phyloP scores from a whole-genome alignment of 2,329 filamentous ascomycete genomes.

The Botrytis pseudocinerea region DNA sequence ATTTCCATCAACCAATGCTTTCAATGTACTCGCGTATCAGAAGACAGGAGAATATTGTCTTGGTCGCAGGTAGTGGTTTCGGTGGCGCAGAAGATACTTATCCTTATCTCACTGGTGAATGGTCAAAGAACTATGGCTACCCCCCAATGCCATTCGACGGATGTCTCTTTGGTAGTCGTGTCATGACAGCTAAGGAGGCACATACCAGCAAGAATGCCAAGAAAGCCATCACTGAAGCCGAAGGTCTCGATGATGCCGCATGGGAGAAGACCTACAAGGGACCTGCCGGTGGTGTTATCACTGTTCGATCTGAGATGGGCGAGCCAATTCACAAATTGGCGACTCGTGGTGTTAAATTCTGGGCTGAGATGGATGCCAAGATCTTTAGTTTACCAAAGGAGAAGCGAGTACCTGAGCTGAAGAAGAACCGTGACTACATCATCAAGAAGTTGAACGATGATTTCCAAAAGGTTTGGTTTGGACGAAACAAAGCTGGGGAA shows the following conservation, averaged over 20 bases:
- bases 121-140: constrained; percentile 85
- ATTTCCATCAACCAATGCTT: constrained; percentile 90
- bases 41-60: constrained; percentile 80
- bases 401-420: constrained; percentile 83
- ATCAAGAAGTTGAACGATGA: constrained; percentile 95
- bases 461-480: constrained; percentile 97
- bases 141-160: constrained; percentile 94
- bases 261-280: constrained; percentile 96
- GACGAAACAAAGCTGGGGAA: constrained; percentile 75
- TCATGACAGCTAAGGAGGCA: constrained; percentile 94
- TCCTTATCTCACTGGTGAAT: constrained; percentile 84
- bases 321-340: constrained; percentile 99
- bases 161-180: constrained; percentile 84
- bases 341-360: constrained; percentile 92
- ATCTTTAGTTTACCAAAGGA: constrained; percentile 93
- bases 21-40: constrained; percentile 90
- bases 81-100: constrained; percentile 89
- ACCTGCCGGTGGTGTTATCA: constrained; percentile 88
- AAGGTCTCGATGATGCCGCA: constrained; percentile 75
- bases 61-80: constrained; percentile 89
- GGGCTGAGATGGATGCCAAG: constrained; percentile 98
- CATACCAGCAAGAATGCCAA: constrained; percentile 86
- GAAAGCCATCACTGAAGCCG: constrained; percentile 83
- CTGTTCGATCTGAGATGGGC: constrained; percentile 97
- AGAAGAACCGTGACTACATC: constrained; percentile 86